Evolutionary conservation across 257 asterid species (phyloP), one percentile per base, ranked within the genome.

Genomic region (Solanum piurae): DNA sequence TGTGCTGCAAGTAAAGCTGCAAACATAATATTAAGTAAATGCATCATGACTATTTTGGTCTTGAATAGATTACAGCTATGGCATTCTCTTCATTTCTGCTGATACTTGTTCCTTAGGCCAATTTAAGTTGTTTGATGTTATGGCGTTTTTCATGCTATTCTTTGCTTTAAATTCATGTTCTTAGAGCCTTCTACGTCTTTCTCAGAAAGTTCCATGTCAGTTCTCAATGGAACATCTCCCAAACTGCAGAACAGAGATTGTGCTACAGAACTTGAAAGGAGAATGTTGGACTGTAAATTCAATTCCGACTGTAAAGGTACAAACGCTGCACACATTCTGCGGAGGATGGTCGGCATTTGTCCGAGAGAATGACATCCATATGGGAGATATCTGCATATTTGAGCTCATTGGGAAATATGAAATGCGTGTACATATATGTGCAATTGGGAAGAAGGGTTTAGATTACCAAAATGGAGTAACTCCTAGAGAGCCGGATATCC

Each of bases 311-410:
- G 34, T 88, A 23, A 96, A 93, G 94, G 99, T 96, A 87, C 98
- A 93, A 89, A 91, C 96, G 1, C 83, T 96, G 93, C 99, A 95
- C 87, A 96, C 99, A 33, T 93, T 96, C 88, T 96, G 99, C 90
- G 99, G 99, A 87, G 99, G 99, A 73, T 96, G 99, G 99, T 94
- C 95, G 94, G 97, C 98, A 80, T 96, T 96, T 93, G 98, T 95
- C 86, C 97, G 98, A 79, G 97, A 94, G 42, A 96, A 96, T 87
- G 91, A 92, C 88, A 89, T 96, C 89, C 98, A 93, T 90, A 89
- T 94, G 93, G 99, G 99, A 82, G 99, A 96, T 89, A 95, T 96
- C 79, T 96, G 99, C 96, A 96, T 96, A 85, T 96, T 96, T 88
- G 99, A 96, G 93, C 95, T 95, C 23, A 89, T 94, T 88, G 98